A percentile compares a stretch with the other conserved stretches of the same genome.
Evolutionary conservation across 78 protist genomes (phyloP).

Genomic region (Dictyostelium capitatum): DNA sequence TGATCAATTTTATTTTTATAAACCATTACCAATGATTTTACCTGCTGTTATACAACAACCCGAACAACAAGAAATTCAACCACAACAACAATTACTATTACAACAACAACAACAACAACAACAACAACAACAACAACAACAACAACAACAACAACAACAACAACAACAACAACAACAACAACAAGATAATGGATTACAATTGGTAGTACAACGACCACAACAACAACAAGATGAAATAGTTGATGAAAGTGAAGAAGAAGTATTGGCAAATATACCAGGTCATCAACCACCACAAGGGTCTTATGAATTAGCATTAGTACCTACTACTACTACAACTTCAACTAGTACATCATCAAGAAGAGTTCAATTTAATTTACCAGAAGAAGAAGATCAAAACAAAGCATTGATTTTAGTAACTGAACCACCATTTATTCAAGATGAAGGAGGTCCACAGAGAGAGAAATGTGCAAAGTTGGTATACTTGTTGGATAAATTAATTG

Average conservation of each 20-base stretch:
- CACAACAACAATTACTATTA: neutral
- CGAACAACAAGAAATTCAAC: neutral
- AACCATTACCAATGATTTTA: neutral
- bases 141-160: neutral
- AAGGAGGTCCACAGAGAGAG: too few species aligned
- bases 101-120: neutral
- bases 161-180: neutral
- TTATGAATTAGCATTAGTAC: neutral
- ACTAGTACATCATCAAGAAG: neutral
- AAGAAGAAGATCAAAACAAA: slow-evolving; percentile 7
- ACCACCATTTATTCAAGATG: neutral
- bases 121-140: neutral
- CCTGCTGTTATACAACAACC: neutral
- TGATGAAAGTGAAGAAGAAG: too few species aligned
- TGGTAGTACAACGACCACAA: neutral
- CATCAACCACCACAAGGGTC: too few species aligned
- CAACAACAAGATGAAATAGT: too few species aligned
- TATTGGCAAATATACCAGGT: too few species aligned
- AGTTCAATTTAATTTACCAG: neutral
- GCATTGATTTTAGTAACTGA: neutral
- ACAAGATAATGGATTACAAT: too few species aligned
- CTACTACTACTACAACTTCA: neutral
- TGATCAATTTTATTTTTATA: neutral
- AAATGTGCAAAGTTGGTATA: slow-evolving; percentile 33
- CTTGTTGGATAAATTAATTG: slow-evolving; percentile 20